These are phyloP conservation scores for Globisporangium emineosum DNA, from an alignment of 352 stramenopile genomes.

Conservation along the genomic window DNA sequence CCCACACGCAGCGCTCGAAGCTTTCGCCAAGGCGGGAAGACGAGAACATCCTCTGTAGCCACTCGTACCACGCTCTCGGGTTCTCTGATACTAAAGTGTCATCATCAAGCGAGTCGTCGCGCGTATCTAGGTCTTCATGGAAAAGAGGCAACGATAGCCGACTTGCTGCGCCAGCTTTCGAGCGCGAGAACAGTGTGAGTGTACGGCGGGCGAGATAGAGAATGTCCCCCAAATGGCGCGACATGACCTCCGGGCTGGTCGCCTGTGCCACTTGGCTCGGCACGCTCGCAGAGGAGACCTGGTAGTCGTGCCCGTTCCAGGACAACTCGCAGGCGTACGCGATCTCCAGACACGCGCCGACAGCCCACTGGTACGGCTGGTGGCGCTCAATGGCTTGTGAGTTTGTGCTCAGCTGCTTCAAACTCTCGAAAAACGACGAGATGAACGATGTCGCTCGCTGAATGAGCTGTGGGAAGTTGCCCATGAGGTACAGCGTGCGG, in stretches of 20 bases:
- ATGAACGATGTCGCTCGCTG: constrained; percentile 57
- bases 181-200: constrained; percentile 40
- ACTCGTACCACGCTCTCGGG: constrained; percentile 48
- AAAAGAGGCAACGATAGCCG: background rate
- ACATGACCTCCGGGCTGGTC: constrained; percentile 61
- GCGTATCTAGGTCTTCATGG: background rate
- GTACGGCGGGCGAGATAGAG: constrained; percentile 70
- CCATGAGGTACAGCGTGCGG: constrained; percentile 70
- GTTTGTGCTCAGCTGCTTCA: constrained; percentile 26
- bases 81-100: constrained; percentile 8
- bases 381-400: constrained; percentile 27
- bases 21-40: constrained; percentile 19
- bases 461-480: constrained; percentile 59
- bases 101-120: background rate
- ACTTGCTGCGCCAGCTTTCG: background rate
- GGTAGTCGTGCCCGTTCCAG: constrained; percentile 65
- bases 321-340: constrained; percentile 73
- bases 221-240: constrained; percentile 56
- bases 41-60: constrained; percentile 43
- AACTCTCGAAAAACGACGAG: constrained; percentile 35
- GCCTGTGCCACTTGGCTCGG: constrained; percentile 35
- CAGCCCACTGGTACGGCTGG: constrained; percentile 65
- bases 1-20: constrained; percentile 60
- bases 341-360: constrained; percentile 72
- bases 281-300: constrained; percentile 49